Evolutionary conservation across 495 filamentous ascomycete genomes (phyloP), one percentile per base, ranked within the genome.

Genomic region (Neurospora sp.): DNA sequence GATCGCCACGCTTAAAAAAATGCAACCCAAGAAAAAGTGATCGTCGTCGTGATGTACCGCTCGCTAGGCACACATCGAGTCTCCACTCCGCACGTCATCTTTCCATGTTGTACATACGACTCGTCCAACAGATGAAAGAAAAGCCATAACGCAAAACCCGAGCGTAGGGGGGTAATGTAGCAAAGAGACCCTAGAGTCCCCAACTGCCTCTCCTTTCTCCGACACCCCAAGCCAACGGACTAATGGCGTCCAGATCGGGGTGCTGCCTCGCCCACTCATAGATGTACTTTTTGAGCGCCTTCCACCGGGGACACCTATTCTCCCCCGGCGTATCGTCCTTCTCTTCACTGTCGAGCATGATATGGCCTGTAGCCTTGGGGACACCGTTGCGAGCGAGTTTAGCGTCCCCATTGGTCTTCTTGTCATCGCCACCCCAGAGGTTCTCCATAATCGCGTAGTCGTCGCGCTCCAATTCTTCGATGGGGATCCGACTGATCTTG

Each of bases 231-330:
- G 88, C 87, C 66, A 88, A 86, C 23, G 87, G 85, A 71, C 83
- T 87, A 72, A 88, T 83, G 10, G 81, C 84, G 71, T 84, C 83
- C 79, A 93, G 88, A 39, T 83, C 83, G 3, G 91, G 91, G 76
- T 93, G 91, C 79, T 97, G 93, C 71, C 87, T 86, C 44, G 90
- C 93, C 94, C 94, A 97, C 79, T 96, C 93, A 71, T 84, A 83
- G 49, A 98, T 91, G 78, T 98, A 98, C 39, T 89, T 72, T 76
- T 90, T 90, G 42, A 98, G 84, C 20, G 94, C 94, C 77, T 86
- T 88, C 94, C 94, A 98, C 69, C 94, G 86, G 72, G 88, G 87
- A 78, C 86, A 76, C 73, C 84, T 76, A 35, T 83, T 80, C 74
- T 84, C 80, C 71, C 85, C 82, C 9, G 74, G 77, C 23, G 79